Evolutionary conservation across 768 basidiomycete species (phyloP).

Genomic region (Cantharellus cinnabarinus): DNA sequence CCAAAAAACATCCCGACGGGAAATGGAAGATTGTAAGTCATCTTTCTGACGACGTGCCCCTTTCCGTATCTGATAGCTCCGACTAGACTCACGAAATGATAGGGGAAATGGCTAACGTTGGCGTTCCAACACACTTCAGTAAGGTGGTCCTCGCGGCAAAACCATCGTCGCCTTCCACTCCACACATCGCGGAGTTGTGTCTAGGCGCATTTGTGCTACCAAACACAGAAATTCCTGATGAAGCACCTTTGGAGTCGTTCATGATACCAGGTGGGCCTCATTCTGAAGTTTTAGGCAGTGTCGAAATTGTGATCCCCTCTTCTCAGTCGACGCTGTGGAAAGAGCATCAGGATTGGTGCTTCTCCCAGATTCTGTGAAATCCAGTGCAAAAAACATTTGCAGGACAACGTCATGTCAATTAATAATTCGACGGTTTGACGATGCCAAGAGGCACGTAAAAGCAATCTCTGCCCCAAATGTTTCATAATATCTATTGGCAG

Average conservation of each 20-base stretch:
- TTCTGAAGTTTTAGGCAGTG: background rate
- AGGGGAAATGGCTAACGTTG: slow-evolving; percentile 69
- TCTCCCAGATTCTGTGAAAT: slow-evolving; percentile 68
- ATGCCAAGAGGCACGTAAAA: slow-evolving; percentile 28
- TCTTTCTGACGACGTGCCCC: background rate
- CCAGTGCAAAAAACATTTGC: slow-evolving; percentile 67
- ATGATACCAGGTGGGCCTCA: slow-evolving; percentile 47
- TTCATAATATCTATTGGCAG: background rate
- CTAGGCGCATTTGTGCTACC: slow-evolving; percentile 92
- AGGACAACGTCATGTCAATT: slow-evolving; percentile 74
- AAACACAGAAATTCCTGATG: slow-evolving; percentile 79
- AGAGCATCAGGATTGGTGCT: slow-evolving; percentile 68
- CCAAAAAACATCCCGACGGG: slow-evolving; percentile 64
- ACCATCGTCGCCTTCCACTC: slow-evolving; percentile 52
- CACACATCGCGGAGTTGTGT: slow-evolving; percentile 51
- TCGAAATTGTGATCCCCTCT: background rate
- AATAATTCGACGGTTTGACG: slow-evolving; percentile 76
- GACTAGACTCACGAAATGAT: slow-evolving; percentile 82
- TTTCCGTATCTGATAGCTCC: background rate
- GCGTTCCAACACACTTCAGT: slow-evolving; percentile 95
- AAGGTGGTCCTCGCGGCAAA: slow-evolving; percentile 75
- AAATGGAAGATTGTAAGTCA: slow-evolving; percentile 83
- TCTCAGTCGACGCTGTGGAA: slow-evolving; percentile 77
- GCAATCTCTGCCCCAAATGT: background rate
- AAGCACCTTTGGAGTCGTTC: slow-evolving; percentile 60